Evolutionary conservation across 129 eudicot species (phyloP).

Genomic region (Deinandra increscens): DNA sequence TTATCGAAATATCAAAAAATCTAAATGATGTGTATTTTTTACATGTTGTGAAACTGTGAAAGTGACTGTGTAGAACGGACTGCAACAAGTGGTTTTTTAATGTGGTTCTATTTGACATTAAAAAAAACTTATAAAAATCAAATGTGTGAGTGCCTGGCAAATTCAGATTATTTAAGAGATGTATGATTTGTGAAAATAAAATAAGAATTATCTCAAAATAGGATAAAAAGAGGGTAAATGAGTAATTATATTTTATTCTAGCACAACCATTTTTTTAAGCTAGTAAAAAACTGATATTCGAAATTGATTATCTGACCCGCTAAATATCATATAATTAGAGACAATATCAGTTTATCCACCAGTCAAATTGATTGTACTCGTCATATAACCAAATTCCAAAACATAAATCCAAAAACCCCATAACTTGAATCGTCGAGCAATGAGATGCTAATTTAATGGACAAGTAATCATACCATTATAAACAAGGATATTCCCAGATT

Average conservation of each 20-base stretch:
- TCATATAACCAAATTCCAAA: neutral
- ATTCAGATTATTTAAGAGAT: neutral
- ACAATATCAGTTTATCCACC: neutral
- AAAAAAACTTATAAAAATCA: neutral
- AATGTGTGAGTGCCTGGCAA: neutral
- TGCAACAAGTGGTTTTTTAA: neutral
- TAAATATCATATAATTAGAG: neutral
- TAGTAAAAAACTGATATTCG: neutral
- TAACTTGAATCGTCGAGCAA: neutral
- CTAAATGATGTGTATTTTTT: neutral
- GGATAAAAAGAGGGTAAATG: neutral
- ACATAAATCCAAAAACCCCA: neutral
- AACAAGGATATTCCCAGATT: constrained; percentile 69
- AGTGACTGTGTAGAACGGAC: neutral
- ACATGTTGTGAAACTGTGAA: neutral
- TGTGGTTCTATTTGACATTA: neutral
- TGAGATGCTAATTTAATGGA: neutral
- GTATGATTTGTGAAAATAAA: too few relatives aligned
- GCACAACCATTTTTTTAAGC: neutral
- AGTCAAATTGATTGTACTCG: neutral
- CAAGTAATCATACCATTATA: constrained; percentile 62
- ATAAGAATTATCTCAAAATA: neutral
- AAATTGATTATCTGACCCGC: neutral
- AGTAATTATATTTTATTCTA: neutral
- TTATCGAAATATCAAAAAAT: neutral